Evolutionary conservation across 2,329 filamentous ascomycete genomes (phyloP).

Genomic region (Lizonia empirigonia): DNA sequence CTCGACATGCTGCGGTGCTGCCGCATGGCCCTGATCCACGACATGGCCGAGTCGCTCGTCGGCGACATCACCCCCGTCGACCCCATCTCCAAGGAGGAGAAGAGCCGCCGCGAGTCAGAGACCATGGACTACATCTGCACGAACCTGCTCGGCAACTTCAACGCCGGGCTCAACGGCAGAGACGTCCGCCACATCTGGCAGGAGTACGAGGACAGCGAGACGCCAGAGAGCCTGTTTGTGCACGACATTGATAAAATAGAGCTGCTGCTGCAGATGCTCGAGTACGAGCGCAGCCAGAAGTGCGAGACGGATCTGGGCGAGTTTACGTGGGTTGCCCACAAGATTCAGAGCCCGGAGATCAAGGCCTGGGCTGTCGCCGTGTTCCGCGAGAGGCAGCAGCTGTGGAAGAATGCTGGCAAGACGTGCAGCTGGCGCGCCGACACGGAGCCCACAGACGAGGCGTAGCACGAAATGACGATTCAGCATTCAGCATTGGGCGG

Average conservation of each 20-base stretch:
- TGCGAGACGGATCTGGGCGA: slow-evolving; percentile 78
- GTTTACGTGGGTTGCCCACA: slow-evolving; percentile 78
- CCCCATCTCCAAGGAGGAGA: slow-evolving; percentile 82
- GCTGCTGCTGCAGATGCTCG: slow-evolving; percentile 90
- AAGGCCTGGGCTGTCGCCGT: slow-evolving; percentile 79
- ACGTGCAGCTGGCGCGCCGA: slow-evolving; percentile 38
- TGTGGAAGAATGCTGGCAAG: slow-evolving; percentile 64
- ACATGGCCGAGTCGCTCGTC: slow-evolving; percentile 95
- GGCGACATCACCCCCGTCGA: slow-evolving; percentile 97
- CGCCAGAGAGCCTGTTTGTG: slow-evolving; percentile 84
- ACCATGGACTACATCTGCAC: slow-evolving; percentile 92
- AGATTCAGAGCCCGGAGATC: slow-evolving; percentile 77
- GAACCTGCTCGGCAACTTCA: slow-evolving; percentile 73
- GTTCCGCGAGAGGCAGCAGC: slow-evolving; percentile 73
- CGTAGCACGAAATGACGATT: slow-evolving; percentile 12
- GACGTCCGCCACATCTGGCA: slow-evolving; percentile 85
- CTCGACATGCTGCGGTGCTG: slow-evolving; percentile 85
- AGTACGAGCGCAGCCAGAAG: slow-evolving; percentile 80
- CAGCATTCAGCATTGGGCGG: slow-evolving; percentile 10
- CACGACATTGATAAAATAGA: slow-evolving; percentile 99
- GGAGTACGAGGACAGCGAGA: slow-evolving; percentile 90
- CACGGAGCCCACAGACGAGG: slow-evolving; percentile 29
- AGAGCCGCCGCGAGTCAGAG: slow-evolving; percentile 80
- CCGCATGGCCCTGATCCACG: slow-evolving; percentile 94
- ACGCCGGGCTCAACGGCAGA: slow-evolving; percentile 70